Evolutionary conservation across 116 monocot genomes (phyloP).

Genomic region (Iris pallida): DNA sequence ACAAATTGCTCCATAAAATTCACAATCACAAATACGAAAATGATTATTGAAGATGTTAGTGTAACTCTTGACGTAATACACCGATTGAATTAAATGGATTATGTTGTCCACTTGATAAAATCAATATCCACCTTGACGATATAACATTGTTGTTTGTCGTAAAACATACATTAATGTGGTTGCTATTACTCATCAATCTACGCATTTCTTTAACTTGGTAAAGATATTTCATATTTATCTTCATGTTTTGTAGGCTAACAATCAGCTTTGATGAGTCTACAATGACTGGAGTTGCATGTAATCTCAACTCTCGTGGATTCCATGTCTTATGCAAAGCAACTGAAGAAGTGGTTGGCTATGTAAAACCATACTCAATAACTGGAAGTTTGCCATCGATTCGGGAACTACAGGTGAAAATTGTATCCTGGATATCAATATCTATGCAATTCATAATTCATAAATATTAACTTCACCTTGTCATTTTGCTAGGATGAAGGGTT

Average conservation of each 20-base stretch:
- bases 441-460: slow-evolving; percentile 3
- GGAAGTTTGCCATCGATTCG: slow-evolving; percentile 91
- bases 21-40: not conserved
- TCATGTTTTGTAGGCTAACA: slow-evolving; percentile 41
- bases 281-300: slow-evolving; percentile 78
- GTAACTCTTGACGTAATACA: too few relatives aligned
- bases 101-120: too few relatives aligned
- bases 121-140: too few relatives aligned
- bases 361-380: slow-evolving; percentile 92
- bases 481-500: slow-evolving; percentile 80
- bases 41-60: too few relatives aligned
- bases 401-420: slow-evolving; percentile 68
- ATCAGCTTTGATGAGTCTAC: slow-evolving; percentile 67
- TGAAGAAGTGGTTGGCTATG: slow-evolving; percentile 74
- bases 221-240: not conserved
- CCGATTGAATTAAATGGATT: too few relatives aligned
- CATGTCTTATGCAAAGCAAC: slow-evolving; percentile 91
- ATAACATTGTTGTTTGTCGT: too few relatives aligned
- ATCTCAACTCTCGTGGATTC: slow-evolving; percentile 78
- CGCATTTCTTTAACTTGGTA: not conserved
- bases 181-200: not conserved
- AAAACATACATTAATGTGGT: not conserved
- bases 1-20: not conserved
- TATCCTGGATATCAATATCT: not conserved
- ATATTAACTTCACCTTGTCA: slow-evolving; percentile 1